Evolutionary conservation across 345 rosid genomes (phyloP).

Genomic region (Odontarrhena argentea): DNA sequence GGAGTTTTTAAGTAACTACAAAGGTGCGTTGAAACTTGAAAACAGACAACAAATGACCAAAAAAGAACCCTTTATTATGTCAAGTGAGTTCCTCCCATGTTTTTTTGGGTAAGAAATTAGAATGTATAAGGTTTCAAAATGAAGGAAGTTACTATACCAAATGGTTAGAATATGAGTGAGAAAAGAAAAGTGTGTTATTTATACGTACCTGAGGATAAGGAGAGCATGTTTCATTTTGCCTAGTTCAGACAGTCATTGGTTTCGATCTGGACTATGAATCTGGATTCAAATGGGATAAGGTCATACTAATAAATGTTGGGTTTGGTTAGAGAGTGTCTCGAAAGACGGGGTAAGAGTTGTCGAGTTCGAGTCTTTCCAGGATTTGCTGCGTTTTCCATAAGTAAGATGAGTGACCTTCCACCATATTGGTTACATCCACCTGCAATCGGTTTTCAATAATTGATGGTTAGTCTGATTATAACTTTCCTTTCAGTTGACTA

Average conservation of each 20-base stretch:
- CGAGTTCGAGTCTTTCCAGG: slow-evolving; percentile 79
- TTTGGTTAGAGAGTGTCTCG: slow-evolving; percentile 38
- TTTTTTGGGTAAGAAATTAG: background rate
- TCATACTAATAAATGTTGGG: background rate
- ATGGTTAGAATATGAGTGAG: background rate
- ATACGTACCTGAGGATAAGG: slow-evolving; percentile 10
- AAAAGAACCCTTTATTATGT: background rate
- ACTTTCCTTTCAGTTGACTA: background rate
- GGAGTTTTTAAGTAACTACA: background rate
- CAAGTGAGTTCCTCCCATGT: background rate
- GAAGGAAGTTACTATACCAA: background rate
- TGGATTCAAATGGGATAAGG: background rate
- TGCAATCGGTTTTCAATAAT: slow-evolving; percentile 35
- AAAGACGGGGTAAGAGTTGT: slow-evolving; percentile 71
- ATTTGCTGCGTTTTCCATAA: slow-evolving; percentile 78
- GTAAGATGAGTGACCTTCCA: slow-evolving; percentile 92
- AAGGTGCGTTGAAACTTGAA: background rate
- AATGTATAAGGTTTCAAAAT: background rate
- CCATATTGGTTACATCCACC: slow-evolving; percentile 72
- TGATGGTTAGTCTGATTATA: background rate
- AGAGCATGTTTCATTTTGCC: background rate
- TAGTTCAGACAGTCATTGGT: background rate
- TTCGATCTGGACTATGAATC: background rate
- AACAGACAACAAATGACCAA: background rate
- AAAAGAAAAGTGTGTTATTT: background rate